Base-by-base conservation (phyloP, 2,329 filamentous ascomycete genomes). In the Fusarium acutatum region DNA sequence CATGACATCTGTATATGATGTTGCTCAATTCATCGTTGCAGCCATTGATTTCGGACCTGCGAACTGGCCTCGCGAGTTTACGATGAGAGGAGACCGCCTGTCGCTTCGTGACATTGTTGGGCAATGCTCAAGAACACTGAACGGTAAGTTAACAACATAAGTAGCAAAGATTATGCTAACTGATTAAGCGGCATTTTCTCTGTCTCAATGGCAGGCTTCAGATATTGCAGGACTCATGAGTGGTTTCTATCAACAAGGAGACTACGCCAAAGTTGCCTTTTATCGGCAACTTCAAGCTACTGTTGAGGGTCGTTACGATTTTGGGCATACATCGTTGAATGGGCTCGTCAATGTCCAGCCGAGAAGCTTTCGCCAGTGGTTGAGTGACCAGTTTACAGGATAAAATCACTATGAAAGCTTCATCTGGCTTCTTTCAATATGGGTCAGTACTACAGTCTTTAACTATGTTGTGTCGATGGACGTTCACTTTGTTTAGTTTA, bases 21-120 rank as follows among this genome's bases (percentile, higher is more conserved):
- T 94, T 10, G 93, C 88, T 30, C 86, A 87, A n/a, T 94, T 93
- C 74, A 84, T 95, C 14, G 90, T 91, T 17, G 89, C 90, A n/a
- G 89, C 93, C 20, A 80, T 94, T 35, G 91, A 93, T 50, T 81
- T 94, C 44, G 87, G 86, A 0, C 84, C 86, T 13, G 82, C 84
- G 12, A 85, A 80, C 24, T 95, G 93, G 93, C 92, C 92, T 7
- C 80, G 82, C 11, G 92, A 94, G 78, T 90, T 93, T 79, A 88
- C 87, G 43, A 90, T 95, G 87, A 86, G 86, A 54, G 92, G 92
- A n/a, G 91, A 93, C 60, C 84, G 89, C 11, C 83, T 92, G 80
- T 88, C 86, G 2, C 86, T 93, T 5, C 84, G 86, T 18, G 86
- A 91, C 50, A 83, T 95, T 17, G 84, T 93, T 15, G 79, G 83